Percentiles rank a stretch among this genome's conserved stretches.
These are phyloP conservation scores for Omphalotus olearius DNA, from an alignment of 1,284 basidiomycete species.

Conservation along the genomic window DNA sequence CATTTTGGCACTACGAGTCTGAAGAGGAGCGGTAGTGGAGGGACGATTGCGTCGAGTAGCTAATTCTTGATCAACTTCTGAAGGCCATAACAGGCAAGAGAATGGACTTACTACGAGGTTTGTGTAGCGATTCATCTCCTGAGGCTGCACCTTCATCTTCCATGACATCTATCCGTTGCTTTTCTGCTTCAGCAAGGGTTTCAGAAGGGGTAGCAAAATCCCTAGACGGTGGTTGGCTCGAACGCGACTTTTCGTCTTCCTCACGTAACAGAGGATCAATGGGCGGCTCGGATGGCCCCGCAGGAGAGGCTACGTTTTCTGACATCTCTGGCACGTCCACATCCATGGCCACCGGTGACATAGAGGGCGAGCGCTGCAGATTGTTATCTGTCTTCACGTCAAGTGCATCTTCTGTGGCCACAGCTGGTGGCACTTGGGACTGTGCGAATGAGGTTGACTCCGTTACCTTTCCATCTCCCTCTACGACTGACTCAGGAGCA, in stretches of 20 bases:
- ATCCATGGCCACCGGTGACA: too few species aligned
- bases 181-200: conserved; percentile 15
- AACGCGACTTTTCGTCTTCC: conserved; percentile 3
- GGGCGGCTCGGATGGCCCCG: not conserved
- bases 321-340: not conserved
- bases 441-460: conserved; percentile 2
- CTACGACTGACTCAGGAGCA: too few species aligned
- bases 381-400: too few species aligned
- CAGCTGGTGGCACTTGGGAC: too few species aligned
- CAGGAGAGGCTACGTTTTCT: not conserved
- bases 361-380: too few species aligned
- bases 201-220: not conserved
- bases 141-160: conserved; percentile 23
- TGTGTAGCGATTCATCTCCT: conserved; percentile 27
- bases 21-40: conserved; percentile 22
- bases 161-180: conserved; percentile 24
- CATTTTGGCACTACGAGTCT: conserved; percentile 21
- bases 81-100: not conserved
- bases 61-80: not conserved
- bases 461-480: conserved; percentile 10
- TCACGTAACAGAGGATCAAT: not conserved
- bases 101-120: conserved; percentile 28
- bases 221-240: not conserved
- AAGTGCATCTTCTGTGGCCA: too few species aligned
- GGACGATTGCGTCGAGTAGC: not conserved